A percentile compares a stretch with the other conserved stretches of the same genome.
phyloP scores from a whole-genome alignment of 177 flowering plant genomes.

The Vitis hybrid region DNA sequence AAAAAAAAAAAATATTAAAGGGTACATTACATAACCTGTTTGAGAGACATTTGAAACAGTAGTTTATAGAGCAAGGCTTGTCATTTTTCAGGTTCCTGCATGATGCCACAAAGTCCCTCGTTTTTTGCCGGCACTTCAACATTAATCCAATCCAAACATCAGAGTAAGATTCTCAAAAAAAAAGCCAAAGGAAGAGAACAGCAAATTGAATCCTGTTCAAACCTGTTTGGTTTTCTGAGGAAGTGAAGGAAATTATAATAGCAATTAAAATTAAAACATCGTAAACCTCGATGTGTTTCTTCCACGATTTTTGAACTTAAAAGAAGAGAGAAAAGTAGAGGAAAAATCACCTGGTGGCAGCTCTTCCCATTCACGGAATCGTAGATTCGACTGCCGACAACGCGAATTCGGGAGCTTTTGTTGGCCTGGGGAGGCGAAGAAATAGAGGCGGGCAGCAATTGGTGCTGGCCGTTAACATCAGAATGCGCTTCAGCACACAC shows the following conservation, averaged over 20 bases:
- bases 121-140: conserved; percentile 81
- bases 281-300: no score
- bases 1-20: background rate
- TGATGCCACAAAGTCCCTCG: conserved; percentile 36
- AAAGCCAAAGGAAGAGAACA: background rate
- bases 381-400: conserved; percentile 40
- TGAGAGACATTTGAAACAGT: conserved; percentile 66
- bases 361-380: conserved; percentile 54
- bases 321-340: no score
- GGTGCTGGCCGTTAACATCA: background rate
- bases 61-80: conserved; percentile 48
- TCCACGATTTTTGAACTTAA: no score
- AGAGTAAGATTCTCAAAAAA: background rate
- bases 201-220: background rate
- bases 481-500: background rate
- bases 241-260: accelerated
- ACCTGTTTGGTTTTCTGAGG: no score
- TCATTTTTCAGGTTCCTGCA: conserved; percentile 44
- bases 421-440: conserved; percentile 16
- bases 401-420: conserved; percentile 40
- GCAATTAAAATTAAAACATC: no score
- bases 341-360: conserved; percentile 62
- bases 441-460: background rate
- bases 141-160: conserved; percentile 1
- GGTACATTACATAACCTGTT: conserved; percentile 51